A percentile compares a stretch with the other conserved stretches of the same genome.
Conservation (phyloP, 202 grass and related monocot genomes). For the Digitaria exilis region DNA sequence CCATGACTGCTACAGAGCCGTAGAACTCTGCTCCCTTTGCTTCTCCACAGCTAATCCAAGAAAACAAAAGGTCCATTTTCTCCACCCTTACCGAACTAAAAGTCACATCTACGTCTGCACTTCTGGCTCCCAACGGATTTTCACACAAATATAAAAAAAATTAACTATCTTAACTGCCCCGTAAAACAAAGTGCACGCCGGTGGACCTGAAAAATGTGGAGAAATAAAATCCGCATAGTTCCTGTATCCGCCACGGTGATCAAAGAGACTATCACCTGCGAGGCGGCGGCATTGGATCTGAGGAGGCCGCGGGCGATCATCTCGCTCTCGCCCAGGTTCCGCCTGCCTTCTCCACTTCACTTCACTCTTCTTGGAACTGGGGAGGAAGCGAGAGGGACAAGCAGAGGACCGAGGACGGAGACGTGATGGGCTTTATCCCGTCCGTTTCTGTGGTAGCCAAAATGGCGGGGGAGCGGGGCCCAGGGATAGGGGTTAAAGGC, state of each 20-base stretch:
- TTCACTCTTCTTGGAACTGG: slow-evolving; percentile 28
- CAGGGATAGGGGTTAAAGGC: no score
- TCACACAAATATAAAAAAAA: background rate
- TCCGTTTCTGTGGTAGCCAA: background rate
- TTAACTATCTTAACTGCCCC: background rate
- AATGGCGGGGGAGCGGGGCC: background rate
- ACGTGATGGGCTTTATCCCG: slow-evolving; percentile 24
- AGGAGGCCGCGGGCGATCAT: slow-evolving; percentile 55
- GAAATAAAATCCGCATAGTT: background rate
- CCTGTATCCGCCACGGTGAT: background rate
- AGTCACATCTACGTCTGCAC: background rate
- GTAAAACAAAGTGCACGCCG: background rate
- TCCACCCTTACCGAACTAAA: background rate
- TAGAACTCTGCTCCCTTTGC: background rate
- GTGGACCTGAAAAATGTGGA: background rate
- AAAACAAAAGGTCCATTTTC: background rate
- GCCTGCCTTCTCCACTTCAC: slow-evolving; percentile 7
- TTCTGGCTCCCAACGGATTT: background rate
- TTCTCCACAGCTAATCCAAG: background rate
- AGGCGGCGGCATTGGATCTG: slow-evolving; percentile 53
- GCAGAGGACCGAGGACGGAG: background rate
- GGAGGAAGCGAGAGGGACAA: slow-evolving; percentile 18
- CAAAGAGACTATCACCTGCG: slow-evolving; percentile 43
- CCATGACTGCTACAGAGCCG: background rate
- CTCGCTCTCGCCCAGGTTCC: slow-evolving; percentile 36